Base-by-base conservation (phyloP, 768 basidiomycete genomes). In the Psilocybe subaeruginosa region DNA sequence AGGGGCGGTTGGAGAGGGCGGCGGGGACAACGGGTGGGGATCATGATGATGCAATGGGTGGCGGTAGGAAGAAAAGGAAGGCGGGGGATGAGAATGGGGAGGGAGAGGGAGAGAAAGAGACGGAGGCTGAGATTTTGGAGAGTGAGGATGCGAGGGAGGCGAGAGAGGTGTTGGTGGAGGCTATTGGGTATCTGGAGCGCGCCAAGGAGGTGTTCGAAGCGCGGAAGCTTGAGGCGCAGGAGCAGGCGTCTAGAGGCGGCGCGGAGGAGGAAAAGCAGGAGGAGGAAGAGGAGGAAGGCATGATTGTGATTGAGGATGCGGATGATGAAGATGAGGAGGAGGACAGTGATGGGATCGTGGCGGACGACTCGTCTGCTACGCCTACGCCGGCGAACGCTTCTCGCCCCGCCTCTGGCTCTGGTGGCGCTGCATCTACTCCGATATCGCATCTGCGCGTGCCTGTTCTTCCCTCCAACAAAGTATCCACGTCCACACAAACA, bases 61-160 rank as follows among this genome's bases (percentile, higher is more conserved):
- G 39, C 23, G 19, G 43, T 39, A n/a, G 43, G 29, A 16, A 33
- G 45, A 41, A 4, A 86, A 87, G 63, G 29, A 86, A 88, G 73
- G 72, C 66, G 16, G 74, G 75, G 23, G 85, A 85, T 72, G 39
- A 46, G 30, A 61, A 56, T 3, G 53, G 4, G 12, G 16, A 39
- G 52, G 11, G 9, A 27, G 29, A 12, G 11, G 23, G 23, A 23
- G 23, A 23, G 23, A 23, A 23, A 23, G 58, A 59, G 58, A 59
- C 49, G 45, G 62, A 60, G 6, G 77, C 79, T 43, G 62, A 62
- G 69, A 62, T 35, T 71, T 85, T 39, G 56, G 65, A 72, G 41
- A 73, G 75, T 16, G 79, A 81, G 64, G 83, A 85, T 14, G 87
- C 86, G 16, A 73, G 78, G 52, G 85, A 87, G 30, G 86, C 84